Conservation (phyloP, 2,329 filamentous ascomycete species). For the Cercospora canescens region DNA sequence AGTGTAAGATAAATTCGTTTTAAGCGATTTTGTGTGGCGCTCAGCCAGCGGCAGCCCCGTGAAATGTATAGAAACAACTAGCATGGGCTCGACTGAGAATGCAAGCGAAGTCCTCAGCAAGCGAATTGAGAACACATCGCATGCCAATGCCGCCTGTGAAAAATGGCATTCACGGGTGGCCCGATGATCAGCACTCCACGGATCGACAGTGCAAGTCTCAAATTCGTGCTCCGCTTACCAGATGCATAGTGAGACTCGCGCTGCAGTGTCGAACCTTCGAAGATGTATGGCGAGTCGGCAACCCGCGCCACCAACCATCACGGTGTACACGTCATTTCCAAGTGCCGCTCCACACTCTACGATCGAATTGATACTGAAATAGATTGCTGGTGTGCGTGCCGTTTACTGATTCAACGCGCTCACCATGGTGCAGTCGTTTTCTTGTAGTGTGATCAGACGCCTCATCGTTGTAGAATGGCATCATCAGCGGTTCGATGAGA, state of each 20-base stretch:
- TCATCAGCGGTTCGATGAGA: not conserved
- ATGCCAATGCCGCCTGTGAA: not conserved
- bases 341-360: not conserved
- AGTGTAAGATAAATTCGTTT: not conserved
- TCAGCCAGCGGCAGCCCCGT: slow-evolving; percentile 7
- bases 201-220: too few species aligned
- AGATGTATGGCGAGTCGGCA: not conserved
- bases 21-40: not conserved
- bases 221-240: too few species aligned
- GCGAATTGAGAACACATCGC: not conserved
- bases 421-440: too few species aligned
- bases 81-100: not conserved
- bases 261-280: not conserved
- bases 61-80: not conserved
- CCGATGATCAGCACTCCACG: too few species aligned
- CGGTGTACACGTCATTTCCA: not conserved
- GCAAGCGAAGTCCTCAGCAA: not conserved
- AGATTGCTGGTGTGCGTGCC: too few species aligned
- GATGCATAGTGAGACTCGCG: not conserved
- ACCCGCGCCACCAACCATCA: not conserved
- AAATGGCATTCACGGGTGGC: not conserved
- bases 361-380: not conserved
- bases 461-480: not conserved
- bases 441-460: too few species aligned
- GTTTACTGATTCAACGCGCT: too few species aligned